phyloP scores from a whole-genome alignment of 192 early-diverging fungal genomes.

The Dissophora ornata region DNA sequence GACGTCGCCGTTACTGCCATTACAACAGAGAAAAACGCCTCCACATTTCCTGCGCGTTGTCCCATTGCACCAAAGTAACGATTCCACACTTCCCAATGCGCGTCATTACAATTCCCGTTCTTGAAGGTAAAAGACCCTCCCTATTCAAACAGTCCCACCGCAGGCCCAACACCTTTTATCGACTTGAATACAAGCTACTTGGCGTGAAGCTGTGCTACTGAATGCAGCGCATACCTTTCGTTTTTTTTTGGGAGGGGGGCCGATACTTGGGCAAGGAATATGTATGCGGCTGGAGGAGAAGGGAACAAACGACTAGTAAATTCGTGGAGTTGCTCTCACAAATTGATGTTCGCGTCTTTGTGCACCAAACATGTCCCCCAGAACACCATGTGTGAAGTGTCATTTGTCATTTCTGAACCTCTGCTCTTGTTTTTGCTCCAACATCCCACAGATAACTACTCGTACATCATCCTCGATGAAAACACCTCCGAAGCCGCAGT shows the following conservation, averaged over 20 bases:
- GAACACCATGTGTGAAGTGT: too few species aligned
- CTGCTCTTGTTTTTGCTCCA: background rate
- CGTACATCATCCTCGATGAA: slow-evolving; percentile 85
- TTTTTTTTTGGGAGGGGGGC: too few species aligned
- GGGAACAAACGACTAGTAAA: too few species aligned
- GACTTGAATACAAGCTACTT: too few species aligned
- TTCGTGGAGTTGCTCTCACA: too few species aligned
- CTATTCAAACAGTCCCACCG: too few species aligned
- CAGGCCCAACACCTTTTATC: too few species aligned
- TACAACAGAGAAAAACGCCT: background rate
- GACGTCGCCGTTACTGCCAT: background rate
- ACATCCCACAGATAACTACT: slow-evolving; percentile 77
- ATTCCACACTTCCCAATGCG: slow-evolving; percentile 58
- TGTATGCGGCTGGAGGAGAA: background rate
- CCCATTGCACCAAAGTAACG: slow-evolving; percentile 7
- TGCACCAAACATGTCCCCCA: too few species aligned
- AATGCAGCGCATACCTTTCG: too few species aligned
- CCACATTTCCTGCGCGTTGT: background rate
- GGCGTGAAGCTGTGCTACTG: too few species aligned
- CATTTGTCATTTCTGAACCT: too few species aligned
- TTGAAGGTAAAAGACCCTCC: slow-evolving; percentile 54
- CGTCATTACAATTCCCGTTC: slow-evolving; percentile 71
- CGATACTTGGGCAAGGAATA: background rate
- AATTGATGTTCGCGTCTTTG: too few species aligned
- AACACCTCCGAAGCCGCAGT: slow-evolving; percentile 72